Conservation (phyloP, 768 basidiomycete genomes). For the Termitomyces eurrhizus region DNA sequence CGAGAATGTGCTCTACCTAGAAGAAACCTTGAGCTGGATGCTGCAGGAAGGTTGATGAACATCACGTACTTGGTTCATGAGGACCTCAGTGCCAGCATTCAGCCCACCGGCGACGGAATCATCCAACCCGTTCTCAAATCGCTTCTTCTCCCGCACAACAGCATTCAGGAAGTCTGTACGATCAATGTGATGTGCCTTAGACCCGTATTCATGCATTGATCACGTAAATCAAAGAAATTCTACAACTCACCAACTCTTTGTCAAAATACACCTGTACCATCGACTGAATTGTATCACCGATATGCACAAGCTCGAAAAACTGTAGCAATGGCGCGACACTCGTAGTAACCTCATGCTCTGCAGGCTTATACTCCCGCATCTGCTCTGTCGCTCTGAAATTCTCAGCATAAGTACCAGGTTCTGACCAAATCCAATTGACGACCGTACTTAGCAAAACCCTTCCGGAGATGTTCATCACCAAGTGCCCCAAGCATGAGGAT, state of each 20-base stretch:
- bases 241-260: constrained; percentile 73
- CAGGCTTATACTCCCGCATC: constrained; percentile 88
- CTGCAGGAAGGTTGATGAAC: neutral
- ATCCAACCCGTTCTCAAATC: constrained; percentile 88
- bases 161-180: constrained; percentile 89
- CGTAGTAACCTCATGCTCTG: constrained; percentile 75
- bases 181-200: constrained; percentile 82
- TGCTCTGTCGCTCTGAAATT: constrained; percentile 73
- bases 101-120: constrained; percentile 91
- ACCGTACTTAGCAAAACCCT: constrained; percentile 76
- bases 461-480: constrained; percentile 71
- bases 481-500: constrained; percentile 78
- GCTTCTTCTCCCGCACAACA: constrained; percentile 95
- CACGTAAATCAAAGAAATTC: neutral
- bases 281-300: constrained; percentile 95
- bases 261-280: constrained; percentile 99
- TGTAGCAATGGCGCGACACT: constrained; percentile 91
- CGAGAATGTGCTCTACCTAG: constrained; percentile 95
- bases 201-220: neutral
- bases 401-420: neutral
- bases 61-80: constrained; percentile 82
- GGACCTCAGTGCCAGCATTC: constrained; percentile 91
- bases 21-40: neutral
- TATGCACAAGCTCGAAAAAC: constrained; percentile 96
- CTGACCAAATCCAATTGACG: constrained; percentile 1